phyloP scores from a whole-genome alignment of 345 rosid species.

The Aquilaria malaccensis region DNA sequence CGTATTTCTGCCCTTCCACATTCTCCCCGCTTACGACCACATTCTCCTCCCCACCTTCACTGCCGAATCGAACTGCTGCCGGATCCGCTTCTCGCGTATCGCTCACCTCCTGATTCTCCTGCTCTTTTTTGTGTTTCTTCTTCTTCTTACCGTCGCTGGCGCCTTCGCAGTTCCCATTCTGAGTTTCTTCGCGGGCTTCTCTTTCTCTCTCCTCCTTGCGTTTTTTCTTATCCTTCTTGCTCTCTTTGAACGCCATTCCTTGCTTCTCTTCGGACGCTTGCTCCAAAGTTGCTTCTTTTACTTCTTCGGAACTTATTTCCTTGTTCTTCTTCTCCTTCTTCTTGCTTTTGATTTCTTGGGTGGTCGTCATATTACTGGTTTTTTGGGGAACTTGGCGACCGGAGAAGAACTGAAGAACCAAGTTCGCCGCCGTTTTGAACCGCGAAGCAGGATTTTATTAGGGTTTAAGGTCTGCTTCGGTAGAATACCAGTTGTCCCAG shows the following conservation, averaged over 20 bases:
- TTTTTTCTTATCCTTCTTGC: slow-evolving; percentile 24
- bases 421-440: too few relatives aligned
- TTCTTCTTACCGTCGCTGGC: slow-evolving; percentile 18
- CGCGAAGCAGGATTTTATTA: too few relatives aligned
- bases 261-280: slow-evolving; percentile 21
- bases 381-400: background rate
- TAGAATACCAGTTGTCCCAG: too few relatives aligned
- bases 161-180: slow-evolving; percentile 17
- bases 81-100: slow-evolving; percentile 16
- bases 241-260: slow-evolving; percentile 18
- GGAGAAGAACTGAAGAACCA: too few relatives aligned
- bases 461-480: too few relatives aligned
- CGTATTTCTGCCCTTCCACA: slow-evolving; percentile 52
- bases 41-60: slow-evolving; percentile 15
- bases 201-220: background rate
- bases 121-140: slow-evolving; percentile 21
- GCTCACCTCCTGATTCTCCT: slow-evolving; percentile 12
- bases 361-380: background rate
- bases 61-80: slow-evolving; percentile 5
- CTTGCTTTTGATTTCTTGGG: slow-evolving; percentile 5
- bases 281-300: slow-evolving; percentile 21
- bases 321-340: slow-evolving; percentile 38
- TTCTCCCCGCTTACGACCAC: slow-evolving; percentile 64
- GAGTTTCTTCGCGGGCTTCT: slow-evolving; percentile 6
- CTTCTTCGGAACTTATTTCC: slow-evolving; percentile 15